phyloP scores from a whole-genome alignment of 1,284 basidiomycete species.

The Microbotryomycetes sp. region DNA sequence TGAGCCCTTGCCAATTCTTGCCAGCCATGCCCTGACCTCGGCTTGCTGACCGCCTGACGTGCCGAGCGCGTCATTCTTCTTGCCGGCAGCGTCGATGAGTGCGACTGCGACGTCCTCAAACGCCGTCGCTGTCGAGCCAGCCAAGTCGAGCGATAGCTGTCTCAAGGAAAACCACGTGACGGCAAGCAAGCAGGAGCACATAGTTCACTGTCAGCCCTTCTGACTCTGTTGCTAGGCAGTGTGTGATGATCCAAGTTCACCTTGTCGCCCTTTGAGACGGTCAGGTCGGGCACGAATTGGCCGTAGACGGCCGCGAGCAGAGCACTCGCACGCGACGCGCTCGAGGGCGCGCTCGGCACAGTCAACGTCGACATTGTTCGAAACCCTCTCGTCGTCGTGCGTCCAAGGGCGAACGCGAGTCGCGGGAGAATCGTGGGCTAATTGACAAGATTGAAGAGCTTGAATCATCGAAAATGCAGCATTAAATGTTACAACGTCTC shows the following conservation, averaged over 20 bases:
- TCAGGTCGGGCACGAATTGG: constrained; percentile 16
- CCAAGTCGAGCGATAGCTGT: background rate
- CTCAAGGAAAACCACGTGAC: background rate
- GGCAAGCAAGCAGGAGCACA: background rate
- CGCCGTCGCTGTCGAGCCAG: background rate
- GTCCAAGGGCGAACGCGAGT: too few species aligned
- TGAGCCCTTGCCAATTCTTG: constrained; percentile 6
- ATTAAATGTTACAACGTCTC: too few species aligned
- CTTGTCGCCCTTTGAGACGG: constrained; percentile 15
- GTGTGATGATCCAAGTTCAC: constrained; percentile 3
- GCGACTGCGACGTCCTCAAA: constrained; percentile 14
- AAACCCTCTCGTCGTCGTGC: background rate
- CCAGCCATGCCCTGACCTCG: constrained; percentile 15
- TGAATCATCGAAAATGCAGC: too few species aligned
- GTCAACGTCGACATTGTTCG: background rate
- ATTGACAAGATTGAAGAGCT: too few species aligned
- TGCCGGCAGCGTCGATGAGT: constrained; percentile 30
- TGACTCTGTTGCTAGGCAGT: background rate
- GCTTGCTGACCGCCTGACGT: constrained; percentile 11
- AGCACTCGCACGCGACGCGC: constrained; percentile 4
- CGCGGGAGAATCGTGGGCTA: too few species aligned
- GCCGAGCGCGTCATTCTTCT: constrained; percentile 29
- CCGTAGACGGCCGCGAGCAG: constrained; percentile 26
- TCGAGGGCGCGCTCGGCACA: constrained; percentile 3
- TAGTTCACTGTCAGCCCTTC: too few species aligned